Evolutionary conservation across 371 early-diverging fungal species (phyloP).

Genomic region (Homolaphlyctis polyrhiza): DNA sequence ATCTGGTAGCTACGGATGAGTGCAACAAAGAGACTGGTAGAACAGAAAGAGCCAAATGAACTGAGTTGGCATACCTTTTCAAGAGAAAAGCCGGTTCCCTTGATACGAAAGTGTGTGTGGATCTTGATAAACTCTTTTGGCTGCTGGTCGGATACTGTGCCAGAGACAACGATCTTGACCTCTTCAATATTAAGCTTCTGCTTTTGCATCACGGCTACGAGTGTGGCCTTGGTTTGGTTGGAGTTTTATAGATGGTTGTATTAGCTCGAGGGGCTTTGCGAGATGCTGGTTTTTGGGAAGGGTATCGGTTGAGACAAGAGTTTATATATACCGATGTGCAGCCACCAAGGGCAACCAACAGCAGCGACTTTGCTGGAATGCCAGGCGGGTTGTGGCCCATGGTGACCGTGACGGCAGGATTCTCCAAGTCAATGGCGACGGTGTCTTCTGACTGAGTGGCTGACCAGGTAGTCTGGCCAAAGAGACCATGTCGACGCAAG

Average conservation of each 20-base stretch:
- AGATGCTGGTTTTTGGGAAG: neutral
- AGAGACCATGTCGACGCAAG: too few species aligned
- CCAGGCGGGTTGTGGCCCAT: too few species aligned
- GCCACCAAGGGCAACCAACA: neutral
- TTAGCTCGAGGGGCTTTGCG: neutral
- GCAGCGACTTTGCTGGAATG: neutral
- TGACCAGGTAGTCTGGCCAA: too few species aligned
- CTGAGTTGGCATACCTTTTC: too few species aligned
- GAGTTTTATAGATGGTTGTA: too few species aligned
- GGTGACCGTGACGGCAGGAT: too few species aligned
- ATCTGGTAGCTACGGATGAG: too few species aligned
- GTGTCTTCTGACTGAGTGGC: too few species aligned
- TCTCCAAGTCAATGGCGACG: too few species aligned
- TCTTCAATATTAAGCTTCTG: neutral
- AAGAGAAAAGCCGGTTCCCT: neutral
- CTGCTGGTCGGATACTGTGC: neutral
- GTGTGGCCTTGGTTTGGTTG: neutral
- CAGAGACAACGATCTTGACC: neutral
- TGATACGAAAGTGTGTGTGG: neutral
- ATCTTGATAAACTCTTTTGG: neutral
- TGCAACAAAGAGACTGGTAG: too few species aligned
- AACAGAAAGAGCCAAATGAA: too few species aligned
- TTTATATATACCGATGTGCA: neutral
- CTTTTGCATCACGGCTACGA: neutral
- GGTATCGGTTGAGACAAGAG: too few species aligned